Evolutionary conservation across 2,329 filamentous ascomycete species (phyloP).

Genomic region (Diplodia corticola): DNA sequence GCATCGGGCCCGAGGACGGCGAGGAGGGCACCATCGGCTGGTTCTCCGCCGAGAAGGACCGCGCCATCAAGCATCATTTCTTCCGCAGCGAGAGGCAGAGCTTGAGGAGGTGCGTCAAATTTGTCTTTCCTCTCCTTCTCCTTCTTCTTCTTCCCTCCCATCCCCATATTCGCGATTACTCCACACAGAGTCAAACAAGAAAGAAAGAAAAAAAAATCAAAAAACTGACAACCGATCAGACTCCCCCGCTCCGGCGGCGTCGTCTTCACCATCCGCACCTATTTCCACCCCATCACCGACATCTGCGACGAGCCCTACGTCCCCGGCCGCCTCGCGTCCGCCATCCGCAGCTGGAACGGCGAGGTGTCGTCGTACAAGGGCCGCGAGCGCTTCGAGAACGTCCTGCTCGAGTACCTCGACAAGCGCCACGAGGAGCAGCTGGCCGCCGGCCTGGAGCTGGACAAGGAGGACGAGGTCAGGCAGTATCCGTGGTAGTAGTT

Average conservation of each 20-base stretch:
- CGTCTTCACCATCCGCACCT: constrained; percentile 77
- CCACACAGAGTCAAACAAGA: no score
- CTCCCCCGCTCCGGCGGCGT: constrained; percentile 49
- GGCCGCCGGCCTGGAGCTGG: constrained; percentile 62
- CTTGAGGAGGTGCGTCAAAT: constrained; percentile 55
- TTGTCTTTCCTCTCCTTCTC: no score
- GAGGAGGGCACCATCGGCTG: constrained; percentile 60
- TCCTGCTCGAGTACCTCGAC: constrained; percentile 76
- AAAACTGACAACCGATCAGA: constrained; percentile 26
- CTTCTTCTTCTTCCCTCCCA: no score
- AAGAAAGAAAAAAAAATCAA: no score
- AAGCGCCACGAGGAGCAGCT: constrained; percentile 72
- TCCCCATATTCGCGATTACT: no score
- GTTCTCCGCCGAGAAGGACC: constrained; percentile 74
- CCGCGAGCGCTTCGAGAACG: constrained; percentile 68
- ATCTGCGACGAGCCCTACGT: constrained; percentile 73
- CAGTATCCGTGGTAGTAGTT: constrained; percentile 63
- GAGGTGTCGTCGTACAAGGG: constrained; percentile 79
- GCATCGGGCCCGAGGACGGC: constrained; percentile 71
- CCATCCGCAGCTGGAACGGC: constrained; percentile 77
- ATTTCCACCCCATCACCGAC: constrained; percentile 71
- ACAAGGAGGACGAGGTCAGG: constrained; percentile 60
- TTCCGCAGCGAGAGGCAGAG: constrained; percentile 78
- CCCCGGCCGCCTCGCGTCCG: constrained; percentile 74
- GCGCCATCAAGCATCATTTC: constrained; percentile 69